Conservation (phyloP, 2,329 filamentous ascomycete species). For the Chalaropsis thielavioides region DNA sequence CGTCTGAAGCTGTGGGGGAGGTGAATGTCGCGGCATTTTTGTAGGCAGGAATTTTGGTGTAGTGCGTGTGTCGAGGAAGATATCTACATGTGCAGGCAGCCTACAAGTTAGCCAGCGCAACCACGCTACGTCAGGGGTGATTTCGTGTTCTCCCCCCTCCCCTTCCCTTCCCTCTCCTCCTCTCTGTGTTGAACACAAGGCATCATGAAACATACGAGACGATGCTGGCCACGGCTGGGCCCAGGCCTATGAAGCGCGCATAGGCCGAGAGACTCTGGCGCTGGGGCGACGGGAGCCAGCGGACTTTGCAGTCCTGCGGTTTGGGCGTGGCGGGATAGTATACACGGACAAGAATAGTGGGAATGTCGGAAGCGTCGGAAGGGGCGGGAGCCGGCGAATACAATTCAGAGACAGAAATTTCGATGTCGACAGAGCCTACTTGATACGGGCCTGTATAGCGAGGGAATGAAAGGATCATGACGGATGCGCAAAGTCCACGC, state of each 20-base stretch:
- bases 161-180: no score
- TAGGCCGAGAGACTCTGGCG: slow-evolving; percentile 60
- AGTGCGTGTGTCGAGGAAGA: slow-evolving; percentile 57
- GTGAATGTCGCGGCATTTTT: slow-evolving; percentile 52
- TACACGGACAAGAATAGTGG: slow-evolving; percentile 65
- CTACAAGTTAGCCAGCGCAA: neutral
- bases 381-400: slow-evolving; percentile 39
- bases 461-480: slow-evolving; percentile 50
- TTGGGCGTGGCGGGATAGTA: slow-evolving; percentile 58
- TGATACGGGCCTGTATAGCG: slow-evolving; percentile 62
- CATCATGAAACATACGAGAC: slow-evolving; percentile 37
- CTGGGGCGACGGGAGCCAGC: slow-evolving; percentile 68
- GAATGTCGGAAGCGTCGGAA: slow-evolving; percentile 40
- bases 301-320: slow-evolving; percentile 42
- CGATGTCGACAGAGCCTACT: slow-evolving; percentile 67
- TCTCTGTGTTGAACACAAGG: neutral
- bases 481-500: neutral
- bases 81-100: slow-evolving; percentile 31
- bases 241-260: slow-evolving; percentile 58
- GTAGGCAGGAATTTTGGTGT: slow-evolving; percentile 55
- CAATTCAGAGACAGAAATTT: slow-evolving; percentile 54
- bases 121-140: no score
- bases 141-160: no score
- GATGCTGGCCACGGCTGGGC: slow-evolving; percentile 40
- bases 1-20: slow-evolving; percentile 31